Evolutionary conservation across 2,329 filamentous ascomycete genomes (phyloP).

Genomic region (Beauveria asiatica): DNA sequence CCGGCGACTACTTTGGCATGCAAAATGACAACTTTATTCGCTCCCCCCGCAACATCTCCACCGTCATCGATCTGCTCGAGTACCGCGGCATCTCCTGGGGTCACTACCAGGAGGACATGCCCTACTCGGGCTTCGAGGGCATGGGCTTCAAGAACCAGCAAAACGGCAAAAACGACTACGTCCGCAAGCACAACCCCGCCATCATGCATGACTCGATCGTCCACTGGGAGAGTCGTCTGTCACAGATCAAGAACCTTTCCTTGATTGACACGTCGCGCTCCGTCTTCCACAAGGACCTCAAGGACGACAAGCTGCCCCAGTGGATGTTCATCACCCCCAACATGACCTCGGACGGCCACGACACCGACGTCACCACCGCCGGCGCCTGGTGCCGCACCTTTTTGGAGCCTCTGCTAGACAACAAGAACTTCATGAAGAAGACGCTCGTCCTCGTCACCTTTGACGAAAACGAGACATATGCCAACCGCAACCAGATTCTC

Average conservation of each 20-base stretch:
- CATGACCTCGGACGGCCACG: constrained; percentile 71
- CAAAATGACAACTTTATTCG: constrained; percentile 57
- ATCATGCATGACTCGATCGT: constrained; percentile 60
- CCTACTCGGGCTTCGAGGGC: constrained; percentile 66
- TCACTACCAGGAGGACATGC: constrained; percentile 70
- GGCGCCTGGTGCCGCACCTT: constrained; percentile 61
- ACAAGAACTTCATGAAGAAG: constrained; percentile 65
- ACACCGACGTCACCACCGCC: constrained; percentile 60
- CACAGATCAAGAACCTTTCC: constrained; percentile 63
- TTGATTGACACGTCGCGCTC: constrained; percentile 33
- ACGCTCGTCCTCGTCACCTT: constrained; percentile 71
- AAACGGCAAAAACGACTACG: constrained; percentile 64
- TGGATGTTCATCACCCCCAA: constrained; percentile 65
- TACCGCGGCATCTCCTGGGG: constrained; percentile 57
- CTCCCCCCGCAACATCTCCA: constrained; percentile 52
- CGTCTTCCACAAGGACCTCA: constrained; percentile 59
- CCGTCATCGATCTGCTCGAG: constrained; percentile 61
- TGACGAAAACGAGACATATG: constrained; percentile 68
- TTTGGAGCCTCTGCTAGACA: constrained; percentile 58
- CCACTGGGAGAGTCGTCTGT: constrained; percentile 48
- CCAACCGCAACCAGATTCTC: constrained; percentile 58
- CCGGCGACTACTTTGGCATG: constrained; percentile 68
- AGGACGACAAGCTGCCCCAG: constrained; percentile 57
- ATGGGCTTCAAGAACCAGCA: constrained; percentile 53
- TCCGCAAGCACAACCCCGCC: constrained; percentile 70